Conservation (phyloP, 2,329 filamentous ascomycete genomes). For the Exophiala mesophila region DNA sequence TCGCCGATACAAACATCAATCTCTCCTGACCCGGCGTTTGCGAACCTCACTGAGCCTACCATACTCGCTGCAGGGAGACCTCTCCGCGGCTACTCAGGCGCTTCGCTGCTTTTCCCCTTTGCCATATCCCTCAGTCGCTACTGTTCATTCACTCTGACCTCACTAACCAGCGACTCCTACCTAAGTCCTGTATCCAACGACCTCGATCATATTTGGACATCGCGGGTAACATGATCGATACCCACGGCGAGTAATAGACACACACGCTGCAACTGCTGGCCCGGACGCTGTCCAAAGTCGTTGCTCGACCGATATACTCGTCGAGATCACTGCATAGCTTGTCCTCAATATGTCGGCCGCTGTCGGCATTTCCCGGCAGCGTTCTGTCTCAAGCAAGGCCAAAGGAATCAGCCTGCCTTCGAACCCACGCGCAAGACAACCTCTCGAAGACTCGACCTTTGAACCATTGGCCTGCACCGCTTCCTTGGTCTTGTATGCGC, state of each 20-base stretch:
- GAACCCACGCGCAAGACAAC: constrained; percentile 14
- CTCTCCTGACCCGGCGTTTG: neutral
- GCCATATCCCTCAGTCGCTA: too few species aligned
- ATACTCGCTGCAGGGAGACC: constrained; percentile 15
- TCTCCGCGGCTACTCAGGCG: constrained; percentile 21
- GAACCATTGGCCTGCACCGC: constrained; percentile 88
- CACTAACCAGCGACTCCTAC: too few species aligned
- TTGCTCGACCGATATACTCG: too few species aligned
- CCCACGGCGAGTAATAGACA: too few species aligned
- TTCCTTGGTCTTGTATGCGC: constrained; percentile 81
- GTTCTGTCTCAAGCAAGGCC: constrained; percentile 23
- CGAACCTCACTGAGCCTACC: constrained; percentile 1
- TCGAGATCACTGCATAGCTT: too few species aligned
- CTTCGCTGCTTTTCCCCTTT: neutral
- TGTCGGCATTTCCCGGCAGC: constrained; percentile 21
- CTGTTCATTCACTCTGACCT: too few species aligned
- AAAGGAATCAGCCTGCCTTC: constrained; percentile 17
- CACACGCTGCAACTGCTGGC: too few species aligned
- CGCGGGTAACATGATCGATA: too few species aligned
- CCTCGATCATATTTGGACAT: too few species aligned
- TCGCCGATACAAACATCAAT: neutral
- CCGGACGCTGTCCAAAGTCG: too few species aligned
- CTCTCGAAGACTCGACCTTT: constrained; percentile 52
- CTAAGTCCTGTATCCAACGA: too few species aligned
- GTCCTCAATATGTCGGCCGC: neutral